Conservation (phyloP, 2,329 filamentous ascomycete genomes). For the Ophidiomyces ophidiicola region DNA sequence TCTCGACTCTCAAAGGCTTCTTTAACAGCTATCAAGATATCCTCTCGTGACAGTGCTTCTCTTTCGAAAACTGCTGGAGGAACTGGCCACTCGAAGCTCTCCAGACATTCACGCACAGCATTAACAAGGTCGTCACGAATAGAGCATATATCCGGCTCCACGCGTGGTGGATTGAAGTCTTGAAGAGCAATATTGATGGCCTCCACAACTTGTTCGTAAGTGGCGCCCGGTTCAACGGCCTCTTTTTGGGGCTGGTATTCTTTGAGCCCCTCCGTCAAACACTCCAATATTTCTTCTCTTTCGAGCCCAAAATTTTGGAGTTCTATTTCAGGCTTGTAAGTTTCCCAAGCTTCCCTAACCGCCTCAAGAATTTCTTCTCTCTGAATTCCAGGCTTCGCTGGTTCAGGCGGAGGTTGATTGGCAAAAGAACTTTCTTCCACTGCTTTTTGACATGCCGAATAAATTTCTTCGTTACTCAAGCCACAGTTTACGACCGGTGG, state of each 20-base stretch:
- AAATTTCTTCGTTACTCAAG: slow-evolving; percentile 73
- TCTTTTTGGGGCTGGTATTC: slow-evolving; percentile 48
- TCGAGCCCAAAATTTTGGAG: slow-evolving; percentile 83
- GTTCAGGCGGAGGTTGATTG: slow-evolving; percentile 41
- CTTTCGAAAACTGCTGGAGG: slow-evolving; percentile 32
- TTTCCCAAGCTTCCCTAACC: slow-evolving; percentile 83
- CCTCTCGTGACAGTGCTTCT: slow-evolving; percentile 14
- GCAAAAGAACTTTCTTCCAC: slow-evolving; percentile 46
- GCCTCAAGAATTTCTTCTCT: slow-evolving; percentile 77
- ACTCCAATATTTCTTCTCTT: slow-evolving; percentile 76
- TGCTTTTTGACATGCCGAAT: slow-evolving; percentile 69
- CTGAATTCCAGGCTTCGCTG: slow-evolving; percentile 44
- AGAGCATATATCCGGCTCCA: slow-evolving; percentile 56
- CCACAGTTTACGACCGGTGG: slow-evolving; percentile 51
- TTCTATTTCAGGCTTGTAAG: slow-evolving; percentile 86
- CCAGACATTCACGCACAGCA: slow-evolving; percentile 73
- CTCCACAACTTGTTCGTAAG: slow-evolving; percentile 70
- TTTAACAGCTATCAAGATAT: slow-evolving; percentile 20
- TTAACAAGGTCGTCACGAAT: slow-evolving; percentile 74
- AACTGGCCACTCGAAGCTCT: slow-evolving; percentile 67
- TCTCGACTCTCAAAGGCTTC: slow-evolving; percentile 28
- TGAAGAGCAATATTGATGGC: slow-evolving; percentile 78
- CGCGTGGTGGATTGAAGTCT: slow-evolving; percentile 61
- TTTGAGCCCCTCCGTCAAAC: slow-evolving; percentile 72
- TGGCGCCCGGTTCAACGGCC: slow-evolving; percentile 45